Conservation (phyloP, 2,329 filamentous ascomycete species). For the Trichoderma atroviride region DNA sequence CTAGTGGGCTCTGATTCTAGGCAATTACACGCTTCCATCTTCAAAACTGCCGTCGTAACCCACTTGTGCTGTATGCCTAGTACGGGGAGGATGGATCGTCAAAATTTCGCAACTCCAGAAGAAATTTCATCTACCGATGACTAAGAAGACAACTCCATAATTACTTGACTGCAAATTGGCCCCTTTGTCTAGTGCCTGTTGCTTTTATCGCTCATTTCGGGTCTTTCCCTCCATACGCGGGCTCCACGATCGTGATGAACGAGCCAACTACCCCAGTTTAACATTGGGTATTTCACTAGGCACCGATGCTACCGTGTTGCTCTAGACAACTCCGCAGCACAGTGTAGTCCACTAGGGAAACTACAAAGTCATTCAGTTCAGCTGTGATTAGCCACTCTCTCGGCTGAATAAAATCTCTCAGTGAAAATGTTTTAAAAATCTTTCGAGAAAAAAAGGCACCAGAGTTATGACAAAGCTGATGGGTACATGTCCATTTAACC, state of each 20-base stretch:
- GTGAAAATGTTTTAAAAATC: constrained; percentile 3
- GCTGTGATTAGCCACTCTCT: constrained; percentile 11
- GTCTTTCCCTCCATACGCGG: not conserved
- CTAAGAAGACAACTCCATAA: not conserved
- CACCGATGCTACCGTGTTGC: constrained; percentile 15
- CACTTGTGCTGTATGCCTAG: not conserved
- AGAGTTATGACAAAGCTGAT: constrained; percentile 12
- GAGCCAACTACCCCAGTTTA: constrained; percentile 12
- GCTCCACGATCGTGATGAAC: constrained; percentile 14
- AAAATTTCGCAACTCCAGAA: constrained; percentile 7
- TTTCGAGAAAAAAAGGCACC: constrained; percentile 20
- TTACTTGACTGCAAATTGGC: not conserved
- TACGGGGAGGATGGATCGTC: constrained; percentile 12
- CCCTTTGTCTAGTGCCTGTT: not conserved
- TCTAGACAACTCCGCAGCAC: constrained; percentile 13
- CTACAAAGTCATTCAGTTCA: constrained; percentile 4
- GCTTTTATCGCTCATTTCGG: constrained; percentile 8
- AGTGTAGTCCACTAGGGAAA: not conserved
- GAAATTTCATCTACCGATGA: constrained; percentile 16
- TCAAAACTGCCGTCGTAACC: not conserved
- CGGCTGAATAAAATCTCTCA: constrained; percentile 7
- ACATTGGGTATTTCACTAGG: not conserved
- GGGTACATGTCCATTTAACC: not conserved
- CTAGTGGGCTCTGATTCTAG: not conserved
- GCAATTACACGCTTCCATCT: not conserved